phyloP scores from a whole-genome alignment of 169 alveolate genomes.

The Besnoitia besnoiti region DNA sequence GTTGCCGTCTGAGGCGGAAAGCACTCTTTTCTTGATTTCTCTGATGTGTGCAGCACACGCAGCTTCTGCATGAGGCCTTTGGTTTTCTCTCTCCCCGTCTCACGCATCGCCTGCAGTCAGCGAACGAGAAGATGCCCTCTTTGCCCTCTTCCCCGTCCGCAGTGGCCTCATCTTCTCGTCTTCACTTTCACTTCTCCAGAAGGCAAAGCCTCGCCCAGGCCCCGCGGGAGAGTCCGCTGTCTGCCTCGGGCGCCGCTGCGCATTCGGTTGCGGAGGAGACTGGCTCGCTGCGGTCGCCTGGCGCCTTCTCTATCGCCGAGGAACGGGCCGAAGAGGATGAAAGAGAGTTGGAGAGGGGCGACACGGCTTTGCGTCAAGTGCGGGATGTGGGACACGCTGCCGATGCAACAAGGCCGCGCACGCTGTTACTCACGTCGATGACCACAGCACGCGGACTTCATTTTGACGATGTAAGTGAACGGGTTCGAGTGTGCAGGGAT shows the following conservation, averaged over 20 bases:
- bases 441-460: neutral
- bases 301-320: too few species aligned
- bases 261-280: too few species aligned
- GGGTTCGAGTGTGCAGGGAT: too few species aligned
- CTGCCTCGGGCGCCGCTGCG: too few species aligned
- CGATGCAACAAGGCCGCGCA: neutral
- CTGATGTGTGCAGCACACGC: neutral
- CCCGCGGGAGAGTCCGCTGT: too few species aligned
- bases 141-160: neutral
- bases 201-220: too few species aligned
- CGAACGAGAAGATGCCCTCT: neutral
- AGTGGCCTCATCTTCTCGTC: neutral
- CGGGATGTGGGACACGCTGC: neutral
- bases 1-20: too few species aligned
- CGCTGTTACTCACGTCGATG: conserved; percentile 4
- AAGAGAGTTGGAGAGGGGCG: too few species aligned
- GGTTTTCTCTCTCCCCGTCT: neutral
- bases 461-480: neutral
- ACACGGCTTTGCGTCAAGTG: too few species aligned
- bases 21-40: too few species aligned
- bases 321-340: too few species aligned
- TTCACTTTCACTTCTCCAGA: neutral
- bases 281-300: too few species aligned
- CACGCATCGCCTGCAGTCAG: neutral
- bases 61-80: conserved; percentile 21